phyloP scores from a whole-genome alignment of 257 asterid species.

The Rhazya stricta region DNA sequence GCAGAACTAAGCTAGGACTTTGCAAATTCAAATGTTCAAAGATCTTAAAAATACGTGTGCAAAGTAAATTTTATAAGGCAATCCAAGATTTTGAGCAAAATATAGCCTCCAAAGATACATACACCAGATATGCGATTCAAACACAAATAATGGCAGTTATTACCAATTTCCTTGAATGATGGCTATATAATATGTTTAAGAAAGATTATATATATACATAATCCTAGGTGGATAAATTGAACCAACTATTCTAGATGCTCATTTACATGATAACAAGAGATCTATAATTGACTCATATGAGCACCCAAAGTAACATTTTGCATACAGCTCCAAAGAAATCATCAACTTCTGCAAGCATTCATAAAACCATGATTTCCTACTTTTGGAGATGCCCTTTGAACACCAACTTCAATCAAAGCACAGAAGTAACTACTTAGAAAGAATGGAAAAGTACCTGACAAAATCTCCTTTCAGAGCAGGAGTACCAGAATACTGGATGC shows the following conservation, averaged over 20 bases:
- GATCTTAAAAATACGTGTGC: not conserved
- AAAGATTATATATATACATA: not conserved
- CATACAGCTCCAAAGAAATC: not conserved
- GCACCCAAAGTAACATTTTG: not conserved
- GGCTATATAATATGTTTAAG: not conserved
- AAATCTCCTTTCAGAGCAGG: slow-evolving; percentile 96
- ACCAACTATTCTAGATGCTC: not conserved
- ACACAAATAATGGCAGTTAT: not conserved
- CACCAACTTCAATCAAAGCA: not conserved
- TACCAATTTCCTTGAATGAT: not conserved
- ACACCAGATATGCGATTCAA: not conserved
- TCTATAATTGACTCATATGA: not conserved
- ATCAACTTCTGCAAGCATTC: not conserved
- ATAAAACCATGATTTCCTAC: not conserved
- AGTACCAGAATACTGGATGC: slow-evolving; percentile 94
- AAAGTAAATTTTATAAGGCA: not conserved
- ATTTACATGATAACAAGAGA: not conserved
- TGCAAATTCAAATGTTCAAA: not conserved
- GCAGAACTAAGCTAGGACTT: not conserved
- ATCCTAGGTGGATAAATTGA: not conserved
- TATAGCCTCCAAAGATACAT: not conserved
- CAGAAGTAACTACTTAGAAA: not conserved
- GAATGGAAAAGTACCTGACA: slow-evolving; percentile 58
- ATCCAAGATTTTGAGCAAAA: not conserved
- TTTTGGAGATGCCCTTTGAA: not conserved